phyloP scores from a whole-genome alignment of 352 stramenopile genomes.

The Globisporangium megalacanthum region DNA sequence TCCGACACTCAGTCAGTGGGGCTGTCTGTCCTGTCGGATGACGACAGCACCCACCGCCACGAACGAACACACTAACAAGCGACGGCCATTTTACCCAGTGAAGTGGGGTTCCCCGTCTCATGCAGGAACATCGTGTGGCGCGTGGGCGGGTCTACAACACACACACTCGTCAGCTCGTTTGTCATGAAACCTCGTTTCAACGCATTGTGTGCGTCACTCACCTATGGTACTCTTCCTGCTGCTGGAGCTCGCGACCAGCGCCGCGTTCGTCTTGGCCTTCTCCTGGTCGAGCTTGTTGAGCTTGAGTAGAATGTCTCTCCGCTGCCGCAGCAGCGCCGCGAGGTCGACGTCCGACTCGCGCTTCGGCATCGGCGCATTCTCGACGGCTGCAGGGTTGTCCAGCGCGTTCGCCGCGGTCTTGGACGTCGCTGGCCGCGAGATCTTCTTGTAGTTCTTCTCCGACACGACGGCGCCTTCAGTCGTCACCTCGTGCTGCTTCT shows the following conservation, averaged over 20 bases:
- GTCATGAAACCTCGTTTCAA: conserved; percentile 2
- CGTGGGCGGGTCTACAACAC: conserved; percentile 20
- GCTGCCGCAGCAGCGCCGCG: conserved; percentile 59
- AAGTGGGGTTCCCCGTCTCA: conserved; percentile 26
- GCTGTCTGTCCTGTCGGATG: neutral
- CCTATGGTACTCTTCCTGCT: conserved; percentile 30
- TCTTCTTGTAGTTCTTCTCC: conserved; percentile 84
- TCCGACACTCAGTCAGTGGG: neutral
- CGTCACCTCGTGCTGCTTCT: conserved; percentile 85
- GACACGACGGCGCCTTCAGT: conserved; percentile 54
- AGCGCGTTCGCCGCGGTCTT: conserved; percentile 76
- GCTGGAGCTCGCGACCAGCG: conserved; percentile 11
- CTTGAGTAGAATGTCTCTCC: conserved; percentile 72
- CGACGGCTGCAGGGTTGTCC: conserved; percentile 65
- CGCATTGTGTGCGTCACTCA: conserved; percentile 18
- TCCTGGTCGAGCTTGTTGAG: conserved; percentile 55
- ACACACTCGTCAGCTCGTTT: neutral
- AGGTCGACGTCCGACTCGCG: conserved; percentile 84
- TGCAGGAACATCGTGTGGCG: conserved; percentile 45
- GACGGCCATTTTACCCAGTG: conserved; percentile 23
- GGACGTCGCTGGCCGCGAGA: conserved; percentile 56
- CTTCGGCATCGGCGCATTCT: conserved; percentile 30
- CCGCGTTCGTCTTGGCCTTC: conserved; percentile 39
- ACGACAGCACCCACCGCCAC: neutral
- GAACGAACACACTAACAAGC: conserved; percentile 6